phyloP scores from a whole-genome alignment of 768 basidiomycete genomes.

The Albatrellus ellisii region DNA sequence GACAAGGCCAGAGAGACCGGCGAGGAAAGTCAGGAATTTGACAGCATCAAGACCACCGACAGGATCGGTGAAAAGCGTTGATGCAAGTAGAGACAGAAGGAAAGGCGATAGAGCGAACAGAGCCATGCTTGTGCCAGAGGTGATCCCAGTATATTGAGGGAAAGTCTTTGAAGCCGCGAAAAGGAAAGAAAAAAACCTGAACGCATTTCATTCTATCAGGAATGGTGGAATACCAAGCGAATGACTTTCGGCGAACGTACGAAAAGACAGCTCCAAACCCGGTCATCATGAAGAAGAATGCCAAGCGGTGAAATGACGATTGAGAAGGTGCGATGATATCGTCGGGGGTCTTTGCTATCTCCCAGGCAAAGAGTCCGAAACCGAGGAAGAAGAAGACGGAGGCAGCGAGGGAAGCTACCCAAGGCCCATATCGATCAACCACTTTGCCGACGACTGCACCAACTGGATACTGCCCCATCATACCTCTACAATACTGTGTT shows the following conservation, averaged over 20 bases:
- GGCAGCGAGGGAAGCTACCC: constrained; percentile 50
- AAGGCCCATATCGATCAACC: constrained; percentile 55
- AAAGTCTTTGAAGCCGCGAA: constrained; percentile 68
- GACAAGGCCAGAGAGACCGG: constrained; percentile 35
- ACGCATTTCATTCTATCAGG: too few relatives aligned
- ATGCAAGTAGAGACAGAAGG: constrained; percentile 53
- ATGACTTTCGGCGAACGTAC: constrained; percentile 27
- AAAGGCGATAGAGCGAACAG: constrained; percentile 77
- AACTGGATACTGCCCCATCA: constrained; percentile 74
- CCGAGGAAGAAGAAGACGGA: constrained; percentile 44
- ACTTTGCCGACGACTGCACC: constrained; percentile 56
- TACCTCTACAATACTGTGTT: constrained; percentile 35
- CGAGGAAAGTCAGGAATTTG: constrained; percentile 43
- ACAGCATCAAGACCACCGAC: constrained; percentile 32
- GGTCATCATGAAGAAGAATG: constrained; percentile 44
- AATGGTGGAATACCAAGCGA: neutral
- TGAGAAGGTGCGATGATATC: constrained; percentile 24
- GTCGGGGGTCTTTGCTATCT: constrained; percentile 35
- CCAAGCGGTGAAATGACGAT: constrained; percentile 37
- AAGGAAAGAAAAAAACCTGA: constrained; percentile 50
- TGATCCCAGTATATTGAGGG: constrained; percentile 47
- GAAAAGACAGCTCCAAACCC: constrained; percentile 63
- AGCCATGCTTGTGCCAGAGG: constrained; percentile 54
- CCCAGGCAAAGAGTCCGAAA: constrained; percentile 48
- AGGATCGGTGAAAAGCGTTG: constrained; percentile 40